A percentile compares a stretch with the other conserved stretches of the same genome.
Evolutionary conservation across 352 stramenopile species (phyloP).

Genomic region (Phytopythium aichiense): DNA sequence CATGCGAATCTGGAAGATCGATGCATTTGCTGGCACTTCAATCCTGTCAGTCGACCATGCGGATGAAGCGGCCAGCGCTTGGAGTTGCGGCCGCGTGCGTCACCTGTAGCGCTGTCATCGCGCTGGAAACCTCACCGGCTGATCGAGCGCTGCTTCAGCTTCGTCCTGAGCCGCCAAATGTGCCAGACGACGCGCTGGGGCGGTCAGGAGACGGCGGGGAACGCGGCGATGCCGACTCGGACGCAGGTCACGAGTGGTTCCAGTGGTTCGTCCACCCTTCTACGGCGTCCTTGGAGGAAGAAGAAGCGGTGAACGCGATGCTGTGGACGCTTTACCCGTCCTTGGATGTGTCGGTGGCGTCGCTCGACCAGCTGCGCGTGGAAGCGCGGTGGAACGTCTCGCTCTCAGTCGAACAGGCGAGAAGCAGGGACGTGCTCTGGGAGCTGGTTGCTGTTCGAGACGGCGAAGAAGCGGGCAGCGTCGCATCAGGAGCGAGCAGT

Average conservation of each 20-base stretch:
- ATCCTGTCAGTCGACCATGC: not conserved
- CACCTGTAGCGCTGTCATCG: not conserved
- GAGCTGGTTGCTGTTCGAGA: not conserved
- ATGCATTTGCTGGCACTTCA: not conserved
- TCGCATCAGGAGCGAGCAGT: not conserved
- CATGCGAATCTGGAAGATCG: not conserved
- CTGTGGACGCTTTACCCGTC: not conserved
- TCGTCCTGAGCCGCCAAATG: not conserved
- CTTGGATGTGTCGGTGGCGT: not conserved
- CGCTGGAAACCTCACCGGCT: not conserved
- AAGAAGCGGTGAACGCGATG: not conserved
- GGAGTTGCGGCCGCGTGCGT: not conserved
- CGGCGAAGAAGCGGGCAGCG: not conserved
- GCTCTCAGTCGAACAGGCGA: not conserved
- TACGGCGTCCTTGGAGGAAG: not conserved
- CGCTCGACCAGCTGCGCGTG: not conserved
- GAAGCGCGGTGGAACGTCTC: not conserved
- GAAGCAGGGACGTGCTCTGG: not conserved
- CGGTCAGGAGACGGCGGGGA: not conserved
- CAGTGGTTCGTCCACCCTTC: not conserved
- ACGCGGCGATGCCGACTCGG: not conserved
- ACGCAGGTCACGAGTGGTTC: not conserved
- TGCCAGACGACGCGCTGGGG: not conserved
- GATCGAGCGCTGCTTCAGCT: not conserved
- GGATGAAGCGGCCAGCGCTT: not conserved